phyloP scores from a whole-genome alignment of 139 green algal genomes.

The Mychonastes homosphaera region DNA sequence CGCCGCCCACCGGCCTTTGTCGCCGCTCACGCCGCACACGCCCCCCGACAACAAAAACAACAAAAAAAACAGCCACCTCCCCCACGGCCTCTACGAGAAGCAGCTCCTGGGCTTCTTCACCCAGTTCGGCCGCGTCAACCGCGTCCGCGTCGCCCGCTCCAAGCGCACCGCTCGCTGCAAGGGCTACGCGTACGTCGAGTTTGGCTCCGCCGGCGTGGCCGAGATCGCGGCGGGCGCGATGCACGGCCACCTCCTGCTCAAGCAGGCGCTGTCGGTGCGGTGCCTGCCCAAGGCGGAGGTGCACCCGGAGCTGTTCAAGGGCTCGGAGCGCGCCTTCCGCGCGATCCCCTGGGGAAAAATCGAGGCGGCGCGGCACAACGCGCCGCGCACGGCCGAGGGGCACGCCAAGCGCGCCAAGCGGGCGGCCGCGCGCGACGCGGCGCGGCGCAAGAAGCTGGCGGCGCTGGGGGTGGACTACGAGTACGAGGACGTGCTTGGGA shows the following conservation, averaged over 20 bases:
- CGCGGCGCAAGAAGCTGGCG: slow-evolving; percentile 43
- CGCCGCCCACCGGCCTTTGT: too few species aligned
- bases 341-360: slow-evolving; percentile 60
- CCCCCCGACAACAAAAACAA: too few species aligned
- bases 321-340: slow-evolving; percentile 57
- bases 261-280: slow-evolving; percentile 32
- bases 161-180: slow-evolving; percentile 45
- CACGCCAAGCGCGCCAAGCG: slow-evolving; percentile 28
- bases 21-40: too few species aligned
- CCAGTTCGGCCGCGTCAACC: slow-evolving; percentile 57
- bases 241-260: slow-evolving; percentile 87
- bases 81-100: slow-evolving; percentile 86
- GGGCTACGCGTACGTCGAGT: slow-evolving; percentile 67
- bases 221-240: slow-evolving; percentile 72
- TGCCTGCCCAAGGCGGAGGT: slow-evolving; percentile 22
- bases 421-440: slow-evolving; percentile 38
- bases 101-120: slow-evolving; percentile 71
- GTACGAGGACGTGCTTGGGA: slow-evolving; percentile 40
- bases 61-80: slow-evolving; percentile 77
- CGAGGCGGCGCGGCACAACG: slow-evolving; percentile 57
- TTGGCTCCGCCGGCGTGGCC: slow-evolving; percentile 64
- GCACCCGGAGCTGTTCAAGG: slow-evolving; percentile 67
- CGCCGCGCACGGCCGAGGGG: slow-evolving; percentile 40
- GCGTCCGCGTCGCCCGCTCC: slow-evolving; percentile 47
- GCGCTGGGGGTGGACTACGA: slow-evolving; percentile 73